These are phyloP conservation scores for Pleurostoma richardsiae DNA, from an alignment of 2,329 filamentous ascomycete genomes.

Conservation along the genomic window DNA sequence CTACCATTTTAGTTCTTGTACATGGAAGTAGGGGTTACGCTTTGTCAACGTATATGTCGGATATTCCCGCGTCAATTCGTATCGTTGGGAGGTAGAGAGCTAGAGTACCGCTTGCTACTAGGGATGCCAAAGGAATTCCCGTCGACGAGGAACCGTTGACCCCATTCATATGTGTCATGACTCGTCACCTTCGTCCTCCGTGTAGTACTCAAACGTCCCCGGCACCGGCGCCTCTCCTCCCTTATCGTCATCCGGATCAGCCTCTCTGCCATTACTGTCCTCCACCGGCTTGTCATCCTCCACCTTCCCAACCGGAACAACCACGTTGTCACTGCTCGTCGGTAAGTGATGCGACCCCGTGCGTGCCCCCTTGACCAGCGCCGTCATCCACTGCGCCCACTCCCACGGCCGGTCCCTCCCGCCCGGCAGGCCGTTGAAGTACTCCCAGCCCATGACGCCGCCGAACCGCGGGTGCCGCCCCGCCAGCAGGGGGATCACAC, in stretches of 20 bases:
- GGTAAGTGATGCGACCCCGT: constrained; percentile 6
- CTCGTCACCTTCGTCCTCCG: constrained; percentile 14
- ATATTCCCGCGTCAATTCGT: too few relatives aligned
- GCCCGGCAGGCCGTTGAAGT: constrained; percentile 67
- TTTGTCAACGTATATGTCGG: too few relatives aligned
- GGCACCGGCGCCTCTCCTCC: constrained; percentile 16
- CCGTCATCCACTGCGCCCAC: constrained; percentile 65
- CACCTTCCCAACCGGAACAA: neutral
- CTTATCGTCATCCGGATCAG: constrained; percentile 16
- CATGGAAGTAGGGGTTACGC: too few relatives aligned
- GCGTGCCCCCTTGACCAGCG: constrained; percentile 21
- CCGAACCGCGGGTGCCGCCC: constrained; percentile 62
- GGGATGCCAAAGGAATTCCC: too few relatives aligned
- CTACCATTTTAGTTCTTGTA: too few relatives aligned
- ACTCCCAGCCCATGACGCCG: constrained; percentile 85
- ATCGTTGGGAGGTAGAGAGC: too few relatives aligned
- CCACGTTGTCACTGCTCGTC: constrained; percentile 6
- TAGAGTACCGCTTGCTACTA: too few relatives aligned
- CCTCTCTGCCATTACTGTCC: constrained; percentile 6
- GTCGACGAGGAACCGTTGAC: too few relatives aligned
- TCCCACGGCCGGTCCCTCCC: constrained; percentile 59
- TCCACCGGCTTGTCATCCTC: constrained; percentile 3
- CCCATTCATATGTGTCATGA: neutral
- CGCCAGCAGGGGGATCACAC: constrained; percentile 51
- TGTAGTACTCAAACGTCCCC: constrained; percentile 21